These are phyloP conservation scores for Gypsophila paniculata DNA, from an alignment of 179 eudicot genomes.

Conservation along the genomic window DNA sequence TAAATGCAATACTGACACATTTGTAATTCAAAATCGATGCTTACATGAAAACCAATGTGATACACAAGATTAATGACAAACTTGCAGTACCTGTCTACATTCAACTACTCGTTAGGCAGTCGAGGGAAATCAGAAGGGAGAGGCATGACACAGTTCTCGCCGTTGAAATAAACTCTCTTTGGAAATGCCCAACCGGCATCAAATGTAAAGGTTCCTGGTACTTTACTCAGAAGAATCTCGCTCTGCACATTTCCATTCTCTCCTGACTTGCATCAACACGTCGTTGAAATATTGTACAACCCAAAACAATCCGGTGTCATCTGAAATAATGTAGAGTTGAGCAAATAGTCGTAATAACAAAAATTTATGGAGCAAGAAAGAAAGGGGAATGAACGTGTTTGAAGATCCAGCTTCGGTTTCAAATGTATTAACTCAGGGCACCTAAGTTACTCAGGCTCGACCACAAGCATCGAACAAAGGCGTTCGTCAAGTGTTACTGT, in stretches of 20 bases:
- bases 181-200: slow-evolving; percentile 88
- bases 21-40: background rate
- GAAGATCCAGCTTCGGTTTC: no score
- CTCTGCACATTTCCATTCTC: slow-evolving; percentile 66
- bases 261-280: slow-evolving; percentile 61
- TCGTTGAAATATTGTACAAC: slow-evolving; percentile 71
- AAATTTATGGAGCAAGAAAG: background rate
- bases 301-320: slow-evolving; percentile 78
- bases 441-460: no score
- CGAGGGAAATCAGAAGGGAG: slow-evolving; percentile 62
- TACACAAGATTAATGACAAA: background rate
- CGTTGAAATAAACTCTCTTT: slow-evolving; percentile 66
- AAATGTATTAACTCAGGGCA: no score
- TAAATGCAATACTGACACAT: no score
- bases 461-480: no score
- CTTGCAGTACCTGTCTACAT: background rate
- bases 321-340: slow-evolving; percentile 30
- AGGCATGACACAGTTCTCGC: slow-evolving; percentile 87
- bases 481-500: no score
- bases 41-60: background rate
- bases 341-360: background rate
- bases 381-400: background rate
- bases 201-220: slow-evolving; percentile 56
- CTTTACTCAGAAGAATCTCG: slow-evolving; percentile 67
- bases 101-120: slow-evolving; percentile 48